These are phyloP conservation scores for Aspergillus leporis DNA, from an alignment of 495 filamentous ascomycete species.

Conservation along the genomic window DNA sequence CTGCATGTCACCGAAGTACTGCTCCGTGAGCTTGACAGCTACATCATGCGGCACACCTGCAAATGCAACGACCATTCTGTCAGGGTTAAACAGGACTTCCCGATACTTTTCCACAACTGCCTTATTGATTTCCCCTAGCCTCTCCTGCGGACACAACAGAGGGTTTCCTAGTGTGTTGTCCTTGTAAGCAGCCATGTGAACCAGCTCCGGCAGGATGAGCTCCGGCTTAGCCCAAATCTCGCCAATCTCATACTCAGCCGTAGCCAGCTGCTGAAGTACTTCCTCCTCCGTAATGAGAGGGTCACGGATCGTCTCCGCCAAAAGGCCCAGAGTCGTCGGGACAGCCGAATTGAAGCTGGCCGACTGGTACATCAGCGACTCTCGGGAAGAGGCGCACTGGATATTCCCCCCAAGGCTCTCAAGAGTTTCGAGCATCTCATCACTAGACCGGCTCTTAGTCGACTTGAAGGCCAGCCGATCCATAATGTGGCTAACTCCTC, in stretches of 20 bases:
- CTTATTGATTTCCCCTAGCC: constrained; percentile 74
- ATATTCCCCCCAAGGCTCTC: constrained; percentile 92
- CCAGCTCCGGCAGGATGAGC: constrained; percentile 90
- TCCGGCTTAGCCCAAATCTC: constrained; percentile 99
- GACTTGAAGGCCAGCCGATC: constrained; percentile 97
- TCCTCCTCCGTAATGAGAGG: constrained; percentile 89
- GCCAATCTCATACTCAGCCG: constrained; percentile 89
- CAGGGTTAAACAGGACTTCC: constrained; percentile 80
- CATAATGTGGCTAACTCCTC: constrained; percentile 93
- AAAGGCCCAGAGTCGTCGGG: constrained; percentile 74
- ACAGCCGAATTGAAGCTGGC: constrained; percentile 97
- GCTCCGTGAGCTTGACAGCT: constrained; percentile 75
- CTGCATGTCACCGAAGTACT: constrained; percentile 91
- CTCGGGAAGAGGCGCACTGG: constrained; percentile 91
- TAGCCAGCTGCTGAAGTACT: constrained; percentile 80
- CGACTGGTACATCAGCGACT: constrained; percentile 98
- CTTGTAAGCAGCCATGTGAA: constrained; percentile 93
- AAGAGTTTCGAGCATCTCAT: constrained; percentile 83
- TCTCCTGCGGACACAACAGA: constrained; percentile 83
- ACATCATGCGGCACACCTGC: constrained; percentile 83
- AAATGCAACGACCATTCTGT: constrained; percentile 91
- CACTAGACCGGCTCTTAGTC: constrained; percentile 67
- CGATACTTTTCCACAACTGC: constrained; percentile 76
- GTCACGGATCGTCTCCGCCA: constrained; percentile 93
- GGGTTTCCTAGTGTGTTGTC: constrained; percentile 95